Conservation (phyloP, 73 alveolate genomes). For the Stentor roeselii region DNA sequence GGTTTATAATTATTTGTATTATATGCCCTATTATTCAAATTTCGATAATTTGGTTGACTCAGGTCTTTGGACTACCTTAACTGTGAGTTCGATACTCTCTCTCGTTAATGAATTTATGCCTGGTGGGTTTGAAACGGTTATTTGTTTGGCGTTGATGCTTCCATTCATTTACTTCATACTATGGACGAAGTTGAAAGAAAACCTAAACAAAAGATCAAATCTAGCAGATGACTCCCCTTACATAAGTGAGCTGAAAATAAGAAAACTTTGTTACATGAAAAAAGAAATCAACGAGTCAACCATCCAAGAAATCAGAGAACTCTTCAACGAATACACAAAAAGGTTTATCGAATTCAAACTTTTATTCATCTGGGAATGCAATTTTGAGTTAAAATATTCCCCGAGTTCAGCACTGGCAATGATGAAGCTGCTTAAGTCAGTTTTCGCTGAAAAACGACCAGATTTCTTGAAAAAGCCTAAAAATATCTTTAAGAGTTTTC, state of each 20-base stretch:
- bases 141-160: background rate
- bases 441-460: background rate
- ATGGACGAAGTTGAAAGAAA: background rate
- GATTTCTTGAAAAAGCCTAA: background rate
- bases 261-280: background rate
- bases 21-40: background rate
- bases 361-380: background rate
- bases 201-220: background rate
- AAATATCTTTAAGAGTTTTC: background rate
- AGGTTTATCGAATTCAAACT: background rate
- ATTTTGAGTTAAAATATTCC: background rate
- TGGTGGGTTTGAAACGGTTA: background rate
- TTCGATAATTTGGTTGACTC: background rate
- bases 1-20: background rate
- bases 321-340: background rate
- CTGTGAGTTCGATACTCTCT: background rate
- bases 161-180: background rate
- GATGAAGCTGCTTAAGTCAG: background rate
- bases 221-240: background rate
- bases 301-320: background rate
- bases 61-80: background rate
- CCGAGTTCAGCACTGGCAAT: background rate
- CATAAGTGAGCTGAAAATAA: background rate
- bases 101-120: background rate
- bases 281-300: background rate